A percentile compares a stretch with the other conserved stretches of the same genome.
phyloP scores from a whole-genome alignment of 768 basidiomycete species.

The Termitomyces bulborhizus region DNA sequence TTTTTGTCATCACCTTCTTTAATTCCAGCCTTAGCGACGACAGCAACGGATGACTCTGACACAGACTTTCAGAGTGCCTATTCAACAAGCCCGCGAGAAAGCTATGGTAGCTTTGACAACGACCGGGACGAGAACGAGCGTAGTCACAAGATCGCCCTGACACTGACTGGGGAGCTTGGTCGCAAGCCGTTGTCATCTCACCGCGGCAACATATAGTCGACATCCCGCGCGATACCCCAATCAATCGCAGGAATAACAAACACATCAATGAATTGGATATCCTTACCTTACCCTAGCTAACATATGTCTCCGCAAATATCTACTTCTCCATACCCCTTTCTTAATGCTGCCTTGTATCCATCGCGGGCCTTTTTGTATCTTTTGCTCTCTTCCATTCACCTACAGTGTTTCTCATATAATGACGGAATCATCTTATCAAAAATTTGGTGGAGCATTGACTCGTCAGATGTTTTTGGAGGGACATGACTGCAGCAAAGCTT shows the following conservation, averaged over 20 bases:
- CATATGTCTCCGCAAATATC: neutral
- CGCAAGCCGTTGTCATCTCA: slow-evolving; percentile 14
- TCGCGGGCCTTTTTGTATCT: neutral
- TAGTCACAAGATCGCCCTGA: slow-evolving; percentile 14
- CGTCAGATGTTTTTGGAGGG: no score
- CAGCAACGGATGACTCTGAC: slow-evolving; percentile 63
- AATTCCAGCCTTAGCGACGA: slow-evolving; percentile 16
- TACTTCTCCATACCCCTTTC: neutral
- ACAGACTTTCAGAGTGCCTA: slow-evolving; percentile 87
- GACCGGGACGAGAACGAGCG: slow-evolving; percentile 22
- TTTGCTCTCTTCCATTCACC: neutral
- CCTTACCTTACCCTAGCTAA: neutral
- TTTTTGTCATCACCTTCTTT: slow-evolving; percentile 17
- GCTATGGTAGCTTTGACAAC: slow-evolving; percentile 47
- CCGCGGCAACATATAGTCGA: slow-evolving; percentile 48
- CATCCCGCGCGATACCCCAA: no score
- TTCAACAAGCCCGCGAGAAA: slow-evolving; percentile 66
- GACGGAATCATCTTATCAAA: no score
- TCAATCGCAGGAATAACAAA: no score
- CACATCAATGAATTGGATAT: neutral
- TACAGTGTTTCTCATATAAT: no score
- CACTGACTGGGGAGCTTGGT: slow-evolving; percentile 20
- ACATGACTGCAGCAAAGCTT: no score
- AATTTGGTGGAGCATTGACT: no score
- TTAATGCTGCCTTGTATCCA: neutral